Conservation (phyloP, 2,329 filamentous ascomycete species). For the Paracoccidioides lutzii region DNA sequence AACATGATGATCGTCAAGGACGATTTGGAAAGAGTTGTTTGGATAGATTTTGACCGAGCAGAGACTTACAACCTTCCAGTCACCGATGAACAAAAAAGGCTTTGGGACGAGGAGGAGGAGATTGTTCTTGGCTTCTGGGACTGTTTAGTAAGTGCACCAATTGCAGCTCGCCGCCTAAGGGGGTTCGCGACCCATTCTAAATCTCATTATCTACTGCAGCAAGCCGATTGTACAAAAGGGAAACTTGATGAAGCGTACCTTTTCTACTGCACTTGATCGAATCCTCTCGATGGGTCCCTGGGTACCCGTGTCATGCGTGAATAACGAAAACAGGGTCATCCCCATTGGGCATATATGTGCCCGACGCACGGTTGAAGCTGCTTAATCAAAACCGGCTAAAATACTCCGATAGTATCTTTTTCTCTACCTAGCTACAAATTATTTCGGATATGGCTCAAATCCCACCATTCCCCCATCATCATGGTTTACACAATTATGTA, state of each 20-base stretch:
- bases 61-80: conserved; percentile 1
- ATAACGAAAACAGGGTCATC: conserved; percentile 1
- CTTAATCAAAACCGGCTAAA: background rate
- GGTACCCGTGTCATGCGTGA: background rate
- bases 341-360: background rate
- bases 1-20: conserved; percentile 15
- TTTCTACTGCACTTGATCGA: background rate
- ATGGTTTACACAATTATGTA: background rate
- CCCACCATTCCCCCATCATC: background rate
- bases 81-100: conserved; percentile 5
- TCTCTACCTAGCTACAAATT: background rate
- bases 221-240: conserved; percentile 3
- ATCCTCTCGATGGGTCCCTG: background rate
- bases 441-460: background rate
- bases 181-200: background rate
- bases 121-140: background rate
- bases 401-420: background rate
- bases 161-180: background rate
- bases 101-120: background rate
- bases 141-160: conserved; percentile 3
- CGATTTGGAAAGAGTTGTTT: conserved; percentile 9
- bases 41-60: conserved; percentile 8
- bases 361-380: background rate
- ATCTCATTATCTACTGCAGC: conserved; percentile 4
- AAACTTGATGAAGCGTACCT: background rate